phyloP scores from a whole-genome alignment of 768 basidiomycete genomes.

The Lactifluus volemus region DNA sequence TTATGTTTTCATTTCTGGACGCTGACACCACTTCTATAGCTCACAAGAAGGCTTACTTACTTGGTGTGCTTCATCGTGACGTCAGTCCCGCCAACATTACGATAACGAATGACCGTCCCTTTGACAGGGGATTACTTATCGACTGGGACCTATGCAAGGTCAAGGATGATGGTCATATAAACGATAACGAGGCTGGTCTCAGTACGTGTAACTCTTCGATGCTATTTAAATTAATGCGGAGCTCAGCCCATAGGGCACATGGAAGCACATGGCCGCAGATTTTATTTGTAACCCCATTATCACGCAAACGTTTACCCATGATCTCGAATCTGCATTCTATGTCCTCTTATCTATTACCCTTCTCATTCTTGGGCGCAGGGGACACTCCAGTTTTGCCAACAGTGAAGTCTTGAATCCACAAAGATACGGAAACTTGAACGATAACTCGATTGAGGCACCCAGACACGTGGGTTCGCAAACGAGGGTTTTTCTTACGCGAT shows the following conservation, averaged over 20 bases:
- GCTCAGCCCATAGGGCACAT: no score
- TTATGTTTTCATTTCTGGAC: neutral
- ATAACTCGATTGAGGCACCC: no score
- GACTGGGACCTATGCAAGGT: neutral
- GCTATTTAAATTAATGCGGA: no score
- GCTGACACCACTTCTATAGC: neutral
- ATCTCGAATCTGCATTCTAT: neutral
- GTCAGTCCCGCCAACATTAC: neutral
- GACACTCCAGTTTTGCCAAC: no score
- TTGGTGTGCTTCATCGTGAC: conserved; percentile 4
- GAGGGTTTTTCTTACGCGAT: no score
- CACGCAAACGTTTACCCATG: neutral
- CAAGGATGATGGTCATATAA: neutral
- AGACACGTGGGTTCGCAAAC: no score
- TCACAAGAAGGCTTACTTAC: neutral
- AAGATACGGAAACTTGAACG: no score
- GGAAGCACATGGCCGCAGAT: no score
- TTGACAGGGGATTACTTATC: neutral
- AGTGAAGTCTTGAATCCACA: no score
- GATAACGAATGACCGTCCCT: neutral
- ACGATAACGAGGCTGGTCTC: neutral
- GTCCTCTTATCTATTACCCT: neutral
- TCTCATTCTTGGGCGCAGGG: neutral
- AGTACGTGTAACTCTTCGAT: no score
- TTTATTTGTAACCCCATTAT: no score